Evolutionary conservation across 331 rosid genomes (phyloP), one percentile per base, ranked within the genome.

Genomic region (Acacia concinna): DNA sequence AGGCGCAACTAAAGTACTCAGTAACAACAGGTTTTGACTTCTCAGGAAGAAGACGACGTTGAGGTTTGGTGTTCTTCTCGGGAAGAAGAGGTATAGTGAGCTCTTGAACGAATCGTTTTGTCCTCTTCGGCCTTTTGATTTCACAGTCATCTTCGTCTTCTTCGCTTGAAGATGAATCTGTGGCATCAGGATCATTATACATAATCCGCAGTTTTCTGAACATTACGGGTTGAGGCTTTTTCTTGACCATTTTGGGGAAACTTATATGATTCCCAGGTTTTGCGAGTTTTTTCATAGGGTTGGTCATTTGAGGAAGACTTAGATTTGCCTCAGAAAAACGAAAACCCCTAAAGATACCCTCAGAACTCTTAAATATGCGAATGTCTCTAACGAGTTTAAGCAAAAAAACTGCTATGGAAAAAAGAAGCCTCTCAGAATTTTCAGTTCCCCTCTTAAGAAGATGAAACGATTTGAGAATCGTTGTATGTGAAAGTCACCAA

Each of bases 101-200:
- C 76, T 85, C 96, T 1, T 13, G 68, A 0, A 90, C 49, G 10
- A 75, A 31, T 57, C 79, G 70, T 65, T 82, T 91, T 0, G 65
- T 23, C 46, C 15, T 79, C 8, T 13, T 35, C 1, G n/a, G 32
- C 0, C 8, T 64, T 14, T 18, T 57, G 32, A 1, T 35, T 27
- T 4, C 0, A 49, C 14, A 6, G 32, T 38, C 83, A 28, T 54
- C 85, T 68, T 95, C 83, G 68, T 95, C 99, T 32, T 88, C 92
- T 8, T 91, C 98, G 15, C 89, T 85, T 0, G 90, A 87, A 57
- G 97, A 91, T 8, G 91, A 91, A 11, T 91, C 99, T 3, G 98
- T 95, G 0, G 93, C 96, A 13, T 96, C 81, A 2, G 98, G 98
- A 68, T 96, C 98, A 20, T 75, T 21, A 57, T 54, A 91, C 68